These are phyloP conservation scores for Aristolochia contorta DNA, from an alignment of 164 flowering plant genomes.

Conservation along the genomic window DNA sequence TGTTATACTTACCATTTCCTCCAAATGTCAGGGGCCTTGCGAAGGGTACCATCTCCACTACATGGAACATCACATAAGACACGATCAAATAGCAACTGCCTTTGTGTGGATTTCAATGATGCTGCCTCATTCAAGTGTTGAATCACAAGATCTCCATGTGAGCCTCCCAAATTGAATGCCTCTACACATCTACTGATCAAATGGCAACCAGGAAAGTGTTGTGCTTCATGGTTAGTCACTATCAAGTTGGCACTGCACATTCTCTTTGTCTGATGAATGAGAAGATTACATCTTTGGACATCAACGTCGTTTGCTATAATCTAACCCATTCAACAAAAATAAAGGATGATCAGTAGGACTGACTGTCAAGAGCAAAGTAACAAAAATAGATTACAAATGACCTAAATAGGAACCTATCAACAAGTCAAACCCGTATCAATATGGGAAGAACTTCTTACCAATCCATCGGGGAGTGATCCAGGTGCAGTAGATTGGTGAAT, in stretches of 20 bases:
- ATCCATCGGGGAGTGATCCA: constrained; percentile 72
- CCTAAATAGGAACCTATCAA: not conserved
- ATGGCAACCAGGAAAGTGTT: constrained; percentile 85
- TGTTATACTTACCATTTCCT: constrained; percentile 63
- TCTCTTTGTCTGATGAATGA: constrained; percentile 94
- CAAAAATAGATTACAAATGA: not conserved
- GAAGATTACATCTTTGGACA: constrained; percentile 92
- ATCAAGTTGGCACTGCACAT: constrained; percentile 97
- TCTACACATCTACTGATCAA: constrained; percentile 20
- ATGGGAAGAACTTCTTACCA: constrained; percentile 37
- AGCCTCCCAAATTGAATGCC: constrained; percentile 15
- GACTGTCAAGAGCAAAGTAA: not conserved
- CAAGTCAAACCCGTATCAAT: not conserved
- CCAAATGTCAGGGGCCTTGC: constrained; percentile 99
- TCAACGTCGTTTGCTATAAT: constrained; percentile 95
- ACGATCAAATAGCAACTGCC: constrained; percentile 78
- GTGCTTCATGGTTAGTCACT: constrained; percentile 99
- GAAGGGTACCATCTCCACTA: constrained; percentile 99
- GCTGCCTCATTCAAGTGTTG: not conserved
- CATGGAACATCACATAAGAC: constrained; percentile 98
- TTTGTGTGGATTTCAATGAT: constrained; percentile 17
- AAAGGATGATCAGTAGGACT: not conserved
- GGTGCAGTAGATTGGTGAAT: constrained; percentile 57
- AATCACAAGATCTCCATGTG: too few species aligned
- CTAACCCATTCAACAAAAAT: constrained; percentile 28